A percentile compares a stretch with the other conserved stretches of the same genome.
phyloP scores from a whole-genome alignment of 192 early-diverging fungal species.

The Coemansia sp. region DNA sequence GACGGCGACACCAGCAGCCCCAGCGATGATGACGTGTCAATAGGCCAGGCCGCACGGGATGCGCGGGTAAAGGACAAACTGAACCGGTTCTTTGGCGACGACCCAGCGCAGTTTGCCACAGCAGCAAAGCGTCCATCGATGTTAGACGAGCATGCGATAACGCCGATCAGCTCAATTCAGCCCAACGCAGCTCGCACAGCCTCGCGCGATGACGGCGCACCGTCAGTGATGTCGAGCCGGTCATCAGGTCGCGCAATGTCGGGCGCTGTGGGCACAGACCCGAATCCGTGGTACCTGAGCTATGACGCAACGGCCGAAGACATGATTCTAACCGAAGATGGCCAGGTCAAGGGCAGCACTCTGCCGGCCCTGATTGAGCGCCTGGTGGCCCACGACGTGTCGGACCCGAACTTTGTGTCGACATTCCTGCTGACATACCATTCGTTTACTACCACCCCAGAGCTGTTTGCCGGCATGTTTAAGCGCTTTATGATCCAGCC shows the following conservation, averaged over 20 bases:
- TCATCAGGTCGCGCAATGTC: conserved; percentile 33
- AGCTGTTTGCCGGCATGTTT: conserved; percentile 74
- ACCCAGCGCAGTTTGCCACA: conserved; percentile 35
- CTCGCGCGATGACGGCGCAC: conserved; percentile 35
- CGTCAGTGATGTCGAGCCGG: conserved; percentile 34
- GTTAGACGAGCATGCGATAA: conserved; percentile 34
- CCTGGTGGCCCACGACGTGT: conserved; percentile 84
- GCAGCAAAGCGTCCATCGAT: conserved; percentile 24
- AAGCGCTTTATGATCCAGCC: conserved; percentile 76
- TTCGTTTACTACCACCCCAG: conserved; percentile 79
- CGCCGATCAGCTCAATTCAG: conserved; percentile 27
- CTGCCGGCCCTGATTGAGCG: conserved; percentile 81
- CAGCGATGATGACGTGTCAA: conserved; percentile 11
- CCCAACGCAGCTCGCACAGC: conserved; percentile 25
- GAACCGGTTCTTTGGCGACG: conserved; percentile 63
- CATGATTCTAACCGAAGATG: conserved; percentile 82
- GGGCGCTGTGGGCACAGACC: conserved; percentile 20
- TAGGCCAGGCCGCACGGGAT: conserved; percentile 28
- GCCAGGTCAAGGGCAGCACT: conserved; percentile 87
- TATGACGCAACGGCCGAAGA: conserved; percentile 75
- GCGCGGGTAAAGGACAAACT: conserved; percentile 56
- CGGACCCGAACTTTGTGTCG: conserved; percentile 76
- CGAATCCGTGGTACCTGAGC: conserved; percentile 75
- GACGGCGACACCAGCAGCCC: conserved; percentile 4
- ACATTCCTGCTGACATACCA: conserved; percentile 95